Evolutionary conservation across 2,329 filamentous ascomycete species (phyloP).

Genomic region (Stagonosporopsis chrysanthemi): DNA sequence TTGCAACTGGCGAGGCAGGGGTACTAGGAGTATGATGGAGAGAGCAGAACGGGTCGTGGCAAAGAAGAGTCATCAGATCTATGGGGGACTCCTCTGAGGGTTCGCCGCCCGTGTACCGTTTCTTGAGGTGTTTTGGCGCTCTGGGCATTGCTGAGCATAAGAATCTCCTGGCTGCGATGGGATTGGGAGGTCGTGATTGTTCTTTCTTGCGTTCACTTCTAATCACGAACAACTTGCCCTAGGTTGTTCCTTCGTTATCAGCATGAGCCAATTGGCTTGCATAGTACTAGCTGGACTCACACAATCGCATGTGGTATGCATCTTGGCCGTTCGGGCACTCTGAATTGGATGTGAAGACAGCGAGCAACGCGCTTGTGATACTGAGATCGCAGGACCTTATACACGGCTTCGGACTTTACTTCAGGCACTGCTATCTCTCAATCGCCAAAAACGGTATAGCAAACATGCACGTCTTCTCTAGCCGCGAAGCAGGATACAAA

Average conservation of each 20-base stretch:
- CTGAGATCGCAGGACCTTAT: neutral
- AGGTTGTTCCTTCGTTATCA: neutral
- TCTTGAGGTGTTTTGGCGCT: constrained; percentile 11
- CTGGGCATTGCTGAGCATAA: neutral
- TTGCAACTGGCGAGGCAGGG: constrained; percentile 67
- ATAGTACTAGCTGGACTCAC: constrained; percentile 1
- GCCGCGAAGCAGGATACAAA: neutral
- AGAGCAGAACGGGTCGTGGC: neutral
- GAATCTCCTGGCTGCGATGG: neutral
- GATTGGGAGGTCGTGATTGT: constrained; percentile 1
- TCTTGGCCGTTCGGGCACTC: neutral
- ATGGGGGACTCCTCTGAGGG: neutral
- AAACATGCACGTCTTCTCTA: neutral
- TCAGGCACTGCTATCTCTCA: neutral
- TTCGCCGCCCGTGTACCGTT: neutral
- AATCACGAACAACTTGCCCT: neutral
- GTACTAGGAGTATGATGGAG: constrained; percentile 22
- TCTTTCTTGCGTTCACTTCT: neutral
- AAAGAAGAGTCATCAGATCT: neutral
- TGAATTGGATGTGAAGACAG: neutral
- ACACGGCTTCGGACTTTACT: neutral
- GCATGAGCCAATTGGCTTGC: neutral
- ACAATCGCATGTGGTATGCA: neutral
- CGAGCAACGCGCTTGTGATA: neutral
- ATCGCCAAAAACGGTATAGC: neutral